phyloP scores from a whole-genome alignment of 192 early-diverging fungal genomes.

The Spinellus fusiger region DNA sequence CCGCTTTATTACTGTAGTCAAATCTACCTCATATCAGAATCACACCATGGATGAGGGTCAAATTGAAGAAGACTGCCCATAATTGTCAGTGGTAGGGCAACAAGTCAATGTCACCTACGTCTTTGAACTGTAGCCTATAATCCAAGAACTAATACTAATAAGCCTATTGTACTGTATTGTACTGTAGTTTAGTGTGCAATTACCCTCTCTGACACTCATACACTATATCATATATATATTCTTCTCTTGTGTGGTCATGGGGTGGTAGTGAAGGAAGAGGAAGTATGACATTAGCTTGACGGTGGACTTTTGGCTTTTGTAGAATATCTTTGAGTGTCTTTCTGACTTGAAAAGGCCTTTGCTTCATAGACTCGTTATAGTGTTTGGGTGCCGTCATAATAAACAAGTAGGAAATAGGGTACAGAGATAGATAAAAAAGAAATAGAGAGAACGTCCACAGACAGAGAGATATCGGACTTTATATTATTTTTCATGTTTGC shows the following conservation, averaged over 20 bases:
- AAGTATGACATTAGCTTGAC: background rate
- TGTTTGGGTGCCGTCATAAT: background rate
- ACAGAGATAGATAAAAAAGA: background rate
- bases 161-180: background rate
- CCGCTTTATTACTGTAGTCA: background rate
- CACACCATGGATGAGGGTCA: slow-evolving; percentile 50
- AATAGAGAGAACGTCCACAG: background rate
- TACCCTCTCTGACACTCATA: slow-evolving; percentile 43
- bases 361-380: background rate
- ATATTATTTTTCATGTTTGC: background rate
- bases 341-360: slow-evolving; percentile 1
- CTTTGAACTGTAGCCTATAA: slow-evolving; percentile 47
- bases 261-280: slow-evolving; percentile 16
- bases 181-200: background rate
- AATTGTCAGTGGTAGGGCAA: background rate
- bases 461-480: background rate
- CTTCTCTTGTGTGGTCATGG: slow-evolving; percentile 16
- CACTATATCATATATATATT: slow-evolving; percentile 33
- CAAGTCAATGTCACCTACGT: slow-evolving; percentile 15
- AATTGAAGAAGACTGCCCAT: slow-evolving; percentile 36
- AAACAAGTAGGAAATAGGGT: slow-evolving; percentile 1
- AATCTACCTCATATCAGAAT: slow-evolving; percentile 32
- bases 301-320: background rate
- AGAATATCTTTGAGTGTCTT: slow-evolving; percentile 15
- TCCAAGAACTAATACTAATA: slow-evolving; percentile 26